A percentile compares a stretch with the other conserved stretches of the same genome.
Evolutionary conservation across 2,329 filamentous ascomycete species (phyloP).

Genomic region (Diaporthe helianthi): DNA sequence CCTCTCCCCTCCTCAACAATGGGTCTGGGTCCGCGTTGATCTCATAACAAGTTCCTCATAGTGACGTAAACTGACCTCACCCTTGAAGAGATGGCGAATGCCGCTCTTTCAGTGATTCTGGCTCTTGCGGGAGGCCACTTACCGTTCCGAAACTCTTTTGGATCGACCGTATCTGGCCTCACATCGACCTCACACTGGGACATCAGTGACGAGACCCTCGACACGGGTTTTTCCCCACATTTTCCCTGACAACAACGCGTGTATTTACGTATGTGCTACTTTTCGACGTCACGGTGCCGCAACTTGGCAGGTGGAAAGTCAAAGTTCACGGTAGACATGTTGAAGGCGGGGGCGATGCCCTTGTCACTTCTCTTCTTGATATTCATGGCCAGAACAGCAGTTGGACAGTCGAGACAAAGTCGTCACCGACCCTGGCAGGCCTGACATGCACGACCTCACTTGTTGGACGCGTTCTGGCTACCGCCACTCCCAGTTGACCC

Average conservation of each 20-base stretch:
- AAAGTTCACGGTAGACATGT: not conserved
- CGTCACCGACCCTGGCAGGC: not conserved
- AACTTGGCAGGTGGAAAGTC: not conserved
- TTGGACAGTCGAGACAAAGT: not conserved
- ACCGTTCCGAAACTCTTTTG: not conserved
- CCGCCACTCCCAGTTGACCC: not conserved
- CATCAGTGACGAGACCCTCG: not conserved
- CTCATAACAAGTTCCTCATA: no score
- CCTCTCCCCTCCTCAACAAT: not conserved
- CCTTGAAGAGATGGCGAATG: not conserved
- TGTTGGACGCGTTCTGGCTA: not conserved
- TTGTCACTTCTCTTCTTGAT: not conserved
- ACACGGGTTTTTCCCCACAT: not conserved
- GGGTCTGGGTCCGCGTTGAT: not conserved
- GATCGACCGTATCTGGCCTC: conserved; percentile 1
- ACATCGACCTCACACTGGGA: not conserved
- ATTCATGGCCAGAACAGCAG: not conserved
- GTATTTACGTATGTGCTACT: not conserved
- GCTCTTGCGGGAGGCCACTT: not conserved
- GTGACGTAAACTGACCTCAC: not conserved
- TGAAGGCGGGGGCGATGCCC: not conserved
- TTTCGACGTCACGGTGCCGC: conserved; percentile 1
- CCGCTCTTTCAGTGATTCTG: not conserved
- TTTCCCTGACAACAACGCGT: not conserved
- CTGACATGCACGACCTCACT: not conserved